phyloP scores from a whole-genome alignment of 2,329 filamentous ascomycete genomes.

The Trichoderma atroviride region DNA sequence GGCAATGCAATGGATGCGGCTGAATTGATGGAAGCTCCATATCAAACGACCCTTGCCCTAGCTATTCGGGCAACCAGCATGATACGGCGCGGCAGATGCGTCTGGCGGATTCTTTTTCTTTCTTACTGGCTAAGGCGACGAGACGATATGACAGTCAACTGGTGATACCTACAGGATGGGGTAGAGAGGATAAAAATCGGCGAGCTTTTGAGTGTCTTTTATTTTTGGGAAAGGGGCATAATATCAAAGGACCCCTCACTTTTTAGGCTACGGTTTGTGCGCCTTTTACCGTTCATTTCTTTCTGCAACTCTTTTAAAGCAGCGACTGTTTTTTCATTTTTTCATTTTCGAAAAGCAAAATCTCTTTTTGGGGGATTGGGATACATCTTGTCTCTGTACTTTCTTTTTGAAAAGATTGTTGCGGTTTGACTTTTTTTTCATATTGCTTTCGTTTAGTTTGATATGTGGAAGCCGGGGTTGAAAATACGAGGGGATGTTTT shows the following conservation, averaged over 20 bases:
- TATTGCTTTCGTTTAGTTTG: neutral
- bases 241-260: neutral
- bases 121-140: neutral
- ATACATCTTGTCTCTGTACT: neutral
- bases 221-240: neutral
- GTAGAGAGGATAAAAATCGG: slow-evolving; percentile 3
- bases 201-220: neutral
- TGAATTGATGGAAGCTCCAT: neutral
- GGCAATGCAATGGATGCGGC: slow-evolving; percentile 15
- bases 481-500: neutral
- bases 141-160: slow-evolving; percentile 1
- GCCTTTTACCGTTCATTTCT: slow-evolving; percentile 10
- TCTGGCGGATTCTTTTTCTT: neutral
- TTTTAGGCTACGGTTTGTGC: slow-evolving; percentile 3
- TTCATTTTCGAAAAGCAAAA: slow-evolving; percentile 9
- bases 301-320: neutral
- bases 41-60: neutral
- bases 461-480: neutral
- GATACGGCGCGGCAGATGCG: neutral
- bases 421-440: neutral
- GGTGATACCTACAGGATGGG: slow-evolving; percentile 1
- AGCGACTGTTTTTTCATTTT: slow-evolving; percentile 14
- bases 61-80: neutral
- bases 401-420: neutral
- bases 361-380: slow-evolving; percentile 10